Evolutionary conservation across 768 basidiomycete species (phyloP).

Genomic region (Mycena leptocephala): DNA sequence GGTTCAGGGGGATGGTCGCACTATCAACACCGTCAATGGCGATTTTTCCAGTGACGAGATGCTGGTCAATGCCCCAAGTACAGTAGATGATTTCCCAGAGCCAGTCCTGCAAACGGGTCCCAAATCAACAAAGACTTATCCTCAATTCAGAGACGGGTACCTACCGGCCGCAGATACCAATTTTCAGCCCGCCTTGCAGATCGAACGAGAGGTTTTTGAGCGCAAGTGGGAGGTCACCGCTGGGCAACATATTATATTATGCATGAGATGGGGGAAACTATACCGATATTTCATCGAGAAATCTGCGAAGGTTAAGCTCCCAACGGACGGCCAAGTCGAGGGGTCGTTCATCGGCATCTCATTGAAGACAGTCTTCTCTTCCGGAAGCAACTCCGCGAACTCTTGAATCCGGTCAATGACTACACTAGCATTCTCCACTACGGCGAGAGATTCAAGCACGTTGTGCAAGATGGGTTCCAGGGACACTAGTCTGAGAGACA

Average conservation of each 20-base stretch:
- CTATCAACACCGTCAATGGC: conserved; percentile 24
- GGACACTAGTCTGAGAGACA: conserved; percentile 16
- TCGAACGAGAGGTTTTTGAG: conserved; percentile 22
- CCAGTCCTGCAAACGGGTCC: background rate
- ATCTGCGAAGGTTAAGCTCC: conserved; percentile 16
- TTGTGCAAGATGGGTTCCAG: background rate
- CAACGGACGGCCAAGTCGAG: conserved; percentile 18
- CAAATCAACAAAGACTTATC: background rate
- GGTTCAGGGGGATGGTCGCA: conserved; percentile 15
- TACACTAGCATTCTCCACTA: conserved; percentile 20
- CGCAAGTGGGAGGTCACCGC: conserved; percentile 18
- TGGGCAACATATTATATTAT: conserved; percentile 9
- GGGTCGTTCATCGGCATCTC: conserved; percentile 1
- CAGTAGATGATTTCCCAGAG: conserved; percentile 12
- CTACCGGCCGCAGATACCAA: conserved; percentile 29
- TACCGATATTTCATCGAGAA: conserved; percentile 24
- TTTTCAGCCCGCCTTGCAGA: conserved; percentile 16
- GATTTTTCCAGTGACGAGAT: conserved; percentile 25
- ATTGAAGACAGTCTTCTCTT: conserved; percentile 15
- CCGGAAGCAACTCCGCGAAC: conserved; percentile 20
- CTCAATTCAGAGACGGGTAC: conserved; percentile 8
- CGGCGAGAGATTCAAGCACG: conserved; percentile 12
- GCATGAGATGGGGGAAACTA: background rate
- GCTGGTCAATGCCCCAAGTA: conserved; percentile 23
- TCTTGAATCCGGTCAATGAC: conserved; percentile 20